phyloP scores from a whole-genome alignment of 768 basidiomycete species.

The Mycena haematopus region DNA sequence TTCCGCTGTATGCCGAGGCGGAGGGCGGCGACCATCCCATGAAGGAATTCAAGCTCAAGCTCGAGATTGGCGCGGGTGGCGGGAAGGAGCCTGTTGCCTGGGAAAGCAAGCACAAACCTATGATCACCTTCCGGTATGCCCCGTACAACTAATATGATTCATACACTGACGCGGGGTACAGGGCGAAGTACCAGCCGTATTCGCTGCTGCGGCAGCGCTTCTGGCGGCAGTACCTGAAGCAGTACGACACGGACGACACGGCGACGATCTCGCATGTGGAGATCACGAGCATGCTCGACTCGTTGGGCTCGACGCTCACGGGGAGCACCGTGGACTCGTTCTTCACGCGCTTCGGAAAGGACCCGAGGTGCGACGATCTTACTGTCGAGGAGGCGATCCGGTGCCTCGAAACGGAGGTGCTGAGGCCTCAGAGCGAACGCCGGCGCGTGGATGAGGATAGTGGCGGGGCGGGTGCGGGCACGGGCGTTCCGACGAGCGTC shows the following conservation, averaged over 20 bases:
- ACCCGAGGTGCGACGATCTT: conserved; percentile 70
- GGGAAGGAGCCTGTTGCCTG: conserved; percentile 64
- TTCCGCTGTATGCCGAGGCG: conserved; percentile 53
- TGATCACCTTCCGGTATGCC: conserved; percentile 67
- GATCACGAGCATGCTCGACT: conserved; percentile 94
- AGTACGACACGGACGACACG: conserved; percentile 91
- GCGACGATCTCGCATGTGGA: conserved; percentile 79
- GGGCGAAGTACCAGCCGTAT: conserved; percentile 96
- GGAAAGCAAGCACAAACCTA: conserved; percentile 77
- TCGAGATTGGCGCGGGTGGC: conserved; percentile 47
- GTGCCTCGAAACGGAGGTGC: conserved; percentile 86
- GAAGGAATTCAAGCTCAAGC: conserved; percentile 72
- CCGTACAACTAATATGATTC: not conserved
- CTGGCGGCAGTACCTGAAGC: conserved; percentile 87
- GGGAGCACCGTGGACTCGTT: conserved; percentile 79
- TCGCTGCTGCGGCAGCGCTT: conserved; percentile 88
- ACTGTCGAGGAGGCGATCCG: conserved; percentile 80
- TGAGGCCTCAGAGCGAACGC: conserved; percentile 74
- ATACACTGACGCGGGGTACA: conserved; percentile 33
- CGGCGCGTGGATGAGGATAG: conserved; percentile 63
- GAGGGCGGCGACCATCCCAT: conserved; percentile 68
- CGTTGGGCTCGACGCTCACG: conserved; percentile 92
- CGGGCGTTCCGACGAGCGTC: conserved; percentile 44
- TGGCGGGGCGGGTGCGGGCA: conserved; percentile 38
- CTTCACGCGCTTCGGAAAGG: conserved; percentile 75